phyloP scores from a whole-genome alignment of 2,329 filamentous ascomycete species.

The Sclerotinia trifoliorum region DNA sequence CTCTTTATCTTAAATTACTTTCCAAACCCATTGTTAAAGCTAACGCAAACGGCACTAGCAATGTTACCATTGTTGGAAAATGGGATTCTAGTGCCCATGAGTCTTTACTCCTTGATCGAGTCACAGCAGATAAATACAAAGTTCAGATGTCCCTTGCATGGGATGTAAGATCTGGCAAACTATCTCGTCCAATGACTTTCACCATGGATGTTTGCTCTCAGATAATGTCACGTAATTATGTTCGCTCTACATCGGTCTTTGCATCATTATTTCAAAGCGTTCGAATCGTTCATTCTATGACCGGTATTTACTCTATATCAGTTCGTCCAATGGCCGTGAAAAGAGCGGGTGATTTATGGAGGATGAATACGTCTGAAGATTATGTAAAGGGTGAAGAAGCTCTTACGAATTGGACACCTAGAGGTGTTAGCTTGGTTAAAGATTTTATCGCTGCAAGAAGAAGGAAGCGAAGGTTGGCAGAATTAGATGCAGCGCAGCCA shows the following conservation, averaged over 20 bases:
- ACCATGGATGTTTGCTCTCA: constrained; percentile 77
- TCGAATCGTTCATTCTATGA: constrained; percentile 82
- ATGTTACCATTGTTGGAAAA: constrained; percentile 82
- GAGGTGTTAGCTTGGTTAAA: constrained; percentile 85
- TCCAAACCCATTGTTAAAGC: constrained; percentile 76
- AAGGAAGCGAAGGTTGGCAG: constrained; percentile 69
- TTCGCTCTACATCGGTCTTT: constrained; percentile 83
- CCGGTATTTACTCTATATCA: constrained; percentile 80
- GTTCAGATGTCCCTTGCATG: constrained; percentile 85
- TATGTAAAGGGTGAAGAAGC: constrained; percentile 96
- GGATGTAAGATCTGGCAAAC: constrained; percentile 79
- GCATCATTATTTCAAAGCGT: constrained; percentile 82
- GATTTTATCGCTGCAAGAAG: constrained; percentile 79
- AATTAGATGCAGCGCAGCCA: constrained; percentile 74
- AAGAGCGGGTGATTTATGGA: constrained; percentile 88
- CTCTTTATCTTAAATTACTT: constrained; percentile 75
- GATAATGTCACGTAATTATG: constrained; percentile 78
- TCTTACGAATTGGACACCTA: constrained; percentile 79
- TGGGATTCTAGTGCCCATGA: constrained; percentile 96
- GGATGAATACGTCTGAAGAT: constrained; percentile 90
- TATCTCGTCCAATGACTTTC: constrained; percentile 88
- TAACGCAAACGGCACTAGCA: constrained; percentile 86
- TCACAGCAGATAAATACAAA: constrained; percentile 87
- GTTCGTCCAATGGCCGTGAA: constrained; percentile 89
- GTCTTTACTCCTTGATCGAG: constrained; percentile 88